These are phyloP conservation scores for Cercospora sp. DNA, from an alignment of 2,329 filamentous ascomycete genomes.

Conservation along the genomic window DNA sequence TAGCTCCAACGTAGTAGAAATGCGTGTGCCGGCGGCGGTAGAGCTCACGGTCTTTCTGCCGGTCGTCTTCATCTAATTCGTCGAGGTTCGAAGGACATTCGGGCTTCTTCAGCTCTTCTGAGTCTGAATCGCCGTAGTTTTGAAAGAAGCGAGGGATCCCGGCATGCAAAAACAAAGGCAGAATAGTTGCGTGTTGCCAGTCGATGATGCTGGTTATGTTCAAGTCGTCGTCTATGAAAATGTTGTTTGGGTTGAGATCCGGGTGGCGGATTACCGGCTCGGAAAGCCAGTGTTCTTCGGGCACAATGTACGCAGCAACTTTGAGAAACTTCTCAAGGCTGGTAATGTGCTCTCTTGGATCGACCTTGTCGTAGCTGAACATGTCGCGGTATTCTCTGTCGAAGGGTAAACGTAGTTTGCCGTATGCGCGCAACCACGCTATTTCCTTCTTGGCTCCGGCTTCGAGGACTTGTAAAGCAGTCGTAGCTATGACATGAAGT, in stretches of 20 bases:
- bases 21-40: not conserved
- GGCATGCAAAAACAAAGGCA: slow-evolving; percentile 21
- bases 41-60: not conserved
- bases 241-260: slow-evolving; percentile 39
- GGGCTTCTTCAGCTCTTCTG: not conserved
- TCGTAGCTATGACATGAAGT: slow-evolving; percentile 10
- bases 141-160: not conserved
- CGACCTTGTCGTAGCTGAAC: not conserved
- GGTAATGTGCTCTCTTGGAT: not conserved
- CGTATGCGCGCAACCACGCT: not conserved
- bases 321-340: not conserved
- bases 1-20: not conserved
- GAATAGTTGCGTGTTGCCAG: slow-evolving; percentile 22
- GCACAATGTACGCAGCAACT: not conserved
- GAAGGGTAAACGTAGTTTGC: not conserved
- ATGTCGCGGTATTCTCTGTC: not conserved
- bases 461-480: slow-evolving; percentile 26
- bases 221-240: slow-evolving; percentile 37
- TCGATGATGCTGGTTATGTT: slow-evolving; percentile 36
- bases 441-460: slow-evolving; percentile 38
- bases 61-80: not conserved
- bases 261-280: slow-evolving; percentile 39
- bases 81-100: not conserved
- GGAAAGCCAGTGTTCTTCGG: not conserved
- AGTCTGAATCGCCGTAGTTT: not conserved